A percentile compares a stretch with the other conserved stretches of the same genome.
Conservation (phyloP, 768 basidiomycete species). For the Mrakia gelida region DNA sequence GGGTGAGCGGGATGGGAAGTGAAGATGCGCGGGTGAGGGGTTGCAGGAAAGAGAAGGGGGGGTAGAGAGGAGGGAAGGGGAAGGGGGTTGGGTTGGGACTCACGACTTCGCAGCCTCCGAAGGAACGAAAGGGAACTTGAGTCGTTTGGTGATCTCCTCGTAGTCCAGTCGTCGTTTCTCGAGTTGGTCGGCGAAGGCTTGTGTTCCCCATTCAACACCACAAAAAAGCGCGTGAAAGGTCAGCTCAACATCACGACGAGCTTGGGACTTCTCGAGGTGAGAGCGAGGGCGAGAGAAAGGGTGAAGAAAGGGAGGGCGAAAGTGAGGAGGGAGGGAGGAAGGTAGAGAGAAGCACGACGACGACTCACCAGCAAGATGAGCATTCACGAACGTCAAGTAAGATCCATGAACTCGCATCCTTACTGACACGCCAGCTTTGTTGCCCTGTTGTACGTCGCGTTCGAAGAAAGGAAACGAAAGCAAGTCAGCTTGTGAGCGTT, state of each 20-base stretch:
- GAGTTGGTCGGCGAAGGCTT: conserved; percentile 20
- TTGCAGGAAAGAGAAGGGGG: background rate
- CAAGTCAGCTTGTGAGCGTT: too few species aligned
- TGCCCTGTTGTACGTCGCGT: background rate
- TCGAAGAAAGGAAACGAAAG: background rate
- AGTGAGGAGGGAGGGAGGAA: background rate
- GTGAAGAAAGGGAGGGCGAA: too few species aligned
- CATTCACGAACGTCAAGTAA: conserved; percentile 9
- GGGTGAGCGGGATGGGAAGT: too few species aligned
- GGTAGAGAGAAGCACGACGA: background rate
- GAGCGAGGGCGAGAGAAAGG: too few species aligned
- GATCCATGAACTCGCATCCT: conserved; percentile 18
- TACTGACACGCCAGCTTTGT: conserved; percentile 16
- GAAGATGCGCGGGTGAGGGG: too few species aligned
- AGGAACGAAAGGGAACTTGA: conserved; percentile 14
- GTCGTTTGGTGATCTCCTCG: conserved; percentile 12
- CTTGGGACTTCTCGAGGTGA: too few species aligned
- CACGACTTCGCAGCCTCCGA: background rate
- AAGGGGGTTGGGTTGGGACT: background rate
- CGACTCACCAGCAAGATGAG: conserved; percentile 16
- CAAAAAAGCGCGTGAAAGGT: background rate
- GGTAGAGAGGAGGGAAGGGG: background rate
- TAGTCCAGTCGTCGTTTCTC: conserved; percentile 9
- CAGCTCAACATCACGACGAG: background rate
- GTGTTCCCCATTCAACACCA: background rate